A percentile compares a stretch with the other conserved stretches of the same genome.
phyloP scores from a whole-genome alignment of 1,139 yeast genomes.

The Suhomyces bokatorum region DNA sequence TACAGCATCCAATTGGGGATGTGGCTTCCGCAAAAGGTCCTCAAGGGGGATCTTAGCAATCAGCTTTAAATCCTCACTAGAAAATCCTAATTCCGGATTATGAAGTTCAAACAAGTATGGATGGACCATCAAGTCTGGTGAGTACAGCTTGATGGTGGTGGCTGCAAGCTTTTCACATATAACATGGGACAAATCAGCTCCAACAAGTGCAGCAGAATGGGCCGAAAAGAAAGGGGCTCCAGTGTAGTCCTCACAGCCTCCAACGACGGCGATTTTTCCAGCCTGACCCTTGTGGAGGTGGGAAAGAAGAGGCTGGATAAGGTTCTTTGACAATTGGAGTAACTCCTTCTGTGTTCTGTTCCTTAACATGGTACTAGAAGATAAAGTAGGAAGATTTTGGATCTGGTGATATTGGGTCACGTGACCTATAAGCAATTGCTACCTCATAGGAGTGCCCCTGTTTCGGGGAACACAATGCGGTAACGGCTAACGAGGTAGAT shows the following conservation, averaged over 20 bases:
- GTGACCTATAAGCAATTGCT: not conserved
- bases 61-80: constrained; percentile 18
- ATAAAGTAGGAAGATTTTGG: not conserved
- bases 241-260: constrained; percentile 93
- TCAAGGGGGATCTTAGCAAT: constrained; percentile 19
- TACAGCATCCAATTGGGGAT: constrained; percentile 26
- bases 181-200: constrained; percentile 87
- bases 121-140: constrained; percentile 95
- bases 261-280: constrained; percentile 83
- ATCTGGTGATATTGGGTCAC: not conserved
- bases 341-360: constrained; percentile 48
- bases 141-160: constrained; percentile 76
- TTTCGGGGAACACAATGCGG: too few relatives aligned
- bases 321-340: constrained; percentile 45
- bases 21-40: constrained; percentile 18
- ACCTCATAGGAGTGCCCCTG: too few relatives aligned
- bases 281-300: constrained; percentile 89
- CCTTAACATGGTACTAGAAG: constrained; percentile 15
- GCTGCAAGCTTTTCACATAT: constrained; percentile 82
- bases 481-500: too few relatives aligned
- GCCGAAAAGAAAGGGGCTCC: constrained; percentile 96
- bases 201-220: constrained; percentile 78
- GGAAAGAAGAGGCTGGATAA: constrained; percentile 78
- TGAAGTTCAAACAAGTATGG: constrained; percentile 62
- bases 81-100: constrained; percentile 17